A percentile compares a stretch with the other conserved stretches of the same genome.
Conservation (phyloP, 208 protist genomes). For the Leishmania martiniquensis region DNA sequence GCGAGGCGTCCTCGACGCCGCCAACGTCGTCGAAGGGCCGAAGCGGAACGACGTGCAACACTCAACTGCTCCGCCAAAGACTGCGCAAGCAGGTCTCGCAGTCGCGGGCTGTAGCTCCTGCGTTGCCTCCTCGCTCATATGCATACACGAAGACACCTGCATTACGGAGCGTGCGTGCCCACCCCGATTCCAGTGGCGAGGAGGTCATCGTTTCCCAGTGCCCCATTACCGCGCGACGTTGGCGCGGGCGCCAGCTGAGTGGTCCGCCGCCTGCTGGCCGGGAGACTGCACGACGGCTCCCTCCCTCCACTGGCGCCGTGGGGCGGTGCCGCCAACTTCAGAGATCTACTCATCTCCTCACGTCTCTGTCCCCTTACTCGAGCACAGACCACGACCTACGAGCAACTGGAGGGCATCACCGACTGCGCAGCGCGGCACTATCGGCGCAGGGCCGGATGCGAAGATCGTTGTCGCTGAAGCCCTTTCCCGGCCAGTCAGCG, state of each 20-base stretch:
- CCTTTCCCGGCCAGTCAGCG: too few species aligned
- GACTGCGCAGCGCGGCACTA: not conserved
- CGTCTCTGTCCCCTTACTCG: constrained; percentile 5
- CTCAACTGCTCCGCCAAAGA: not conserved
- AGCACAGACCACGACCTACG: not conserved
- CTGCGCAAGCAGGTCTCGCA: constrained; percentile 1
- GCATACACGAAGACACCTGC: not conserved
- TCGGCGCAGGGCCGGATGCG: not conserved
- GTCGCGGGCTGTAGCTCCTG: not conserved
- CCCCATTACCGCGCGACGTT: not conserved
- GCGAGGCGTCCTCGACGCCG: not conserved
- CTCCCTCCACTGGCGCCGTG: not conserved
- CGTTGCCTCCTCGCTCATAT: not conserved
- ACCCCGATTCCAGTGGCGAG: not conserved
- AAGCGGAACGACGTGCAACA: not conserved
- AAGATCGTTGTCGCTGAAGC: not conserved
- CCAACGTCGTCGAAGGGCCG: not conserved
- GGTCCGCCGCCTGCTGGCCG: not conserved
- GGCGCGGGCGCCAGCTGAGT: not conserved
- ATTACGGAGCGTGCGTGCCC: not conserved
- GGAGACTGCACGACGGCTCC: too few species aligned
- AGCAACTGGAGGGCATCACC: not conserved
- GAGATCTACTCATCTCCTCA: not conserved
- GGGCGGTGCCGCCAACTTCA: not conserved
- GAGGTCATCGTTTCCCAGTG: not conserved